Percentiles rank a stretch among this genome's conserved stretches.
Conservation (phyloP, 2,329 filamentous ascomycete species). For the Ophiosphaerella korrae region DNA sequence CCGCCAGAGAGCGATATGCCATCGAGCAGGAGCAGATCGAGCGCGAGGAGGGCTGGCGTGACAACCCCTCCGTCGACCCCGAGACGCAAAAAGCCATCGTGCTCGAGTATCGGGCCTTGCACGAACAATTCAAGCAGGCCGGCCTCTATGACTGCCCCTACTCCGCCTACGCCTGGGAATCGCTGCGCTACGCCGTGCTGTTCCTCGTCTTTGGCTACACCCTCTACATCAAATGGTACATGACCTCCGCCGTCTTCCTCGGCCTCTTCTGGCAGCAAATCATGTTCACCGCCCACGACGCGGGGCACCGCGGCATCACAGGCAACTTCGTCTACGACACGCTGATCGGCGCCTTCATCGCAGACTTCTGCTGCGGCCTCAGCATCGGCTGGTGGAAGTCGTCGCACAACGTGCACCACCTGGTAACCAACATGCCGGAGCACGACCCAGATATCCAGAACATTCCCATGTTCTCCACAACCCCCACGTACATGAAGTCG, state of each 20-base stretch:
- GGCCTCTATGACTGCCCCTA: constrained; percentile 66
- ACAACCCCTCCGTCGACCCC: constrained; percentile 59
- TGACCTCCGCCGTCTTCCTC: constrained; percentile 63
- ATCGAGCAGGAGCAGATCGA: constrained; percentile 44
- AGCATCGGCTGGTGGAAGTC: constrained; percentile 74
- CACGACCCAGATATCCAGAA: constrained; percentile 57
- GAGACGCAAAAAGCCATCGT: constrained; percentile 61
- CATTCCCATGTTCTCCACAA: constrained; percentile 86
- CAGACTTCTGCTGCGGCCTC: constrained; percentile 68
- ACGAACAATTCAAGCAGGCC: constrained; percentile 59
- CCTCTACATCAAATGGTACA: constrained; percentile 60
- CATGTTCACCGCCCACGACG: constrained; percentile 71
- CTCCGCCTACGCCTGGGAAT: constrained; percentile 63
- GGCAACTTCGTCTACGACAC: constrained; percentile 64
- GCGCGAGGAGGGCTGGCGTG: constrained; percentile 41
- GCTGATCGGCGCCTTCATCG: constrained; percentile 66
- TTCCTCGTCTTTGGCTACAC: constrained; percentile 57
- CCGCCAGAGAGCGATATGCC: constrained; percentile 38
- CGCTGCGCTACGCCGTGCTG: constrained; percentile 58
- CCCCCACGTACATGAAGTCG: constrained; percentile 75
- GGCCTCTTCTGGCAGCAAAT: constrained; percentile 71
- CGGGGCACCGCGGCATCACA: constrained; percentile 67
- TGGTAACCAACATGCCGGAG: constrained; percentile 66
- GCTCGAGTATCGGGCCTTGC: constrained; percentile 61
- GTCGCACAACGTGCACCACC: constrained; percentile 71